Conservation (phyloP, 1,284 basidiomycete species). For the Dichomitus squalens region DNA sequence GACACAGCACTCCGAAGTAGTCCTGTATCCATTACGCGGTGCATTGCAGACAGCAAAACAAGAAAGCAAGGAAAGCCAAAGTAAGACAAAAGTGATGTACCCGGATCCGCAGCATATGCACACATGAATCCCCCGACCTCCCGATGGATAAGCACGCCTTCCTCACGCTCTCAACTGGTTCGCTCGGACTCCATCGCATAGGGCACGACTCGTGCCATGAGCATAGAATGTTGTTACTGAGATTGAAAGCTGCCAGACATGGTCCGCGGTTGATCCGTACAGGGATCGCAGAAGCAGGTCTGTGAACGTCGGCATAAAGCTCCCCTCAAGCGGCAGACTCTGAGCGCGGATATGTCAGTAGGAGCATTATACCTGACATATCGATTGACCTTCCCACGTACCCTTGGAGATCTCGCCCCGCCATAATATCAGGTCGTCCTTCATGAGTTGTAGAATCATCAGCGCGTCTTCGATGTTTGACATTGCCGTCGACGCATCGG, state of each 20-base stretch:
- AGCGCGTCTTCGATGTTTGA: constrained; percentile 61
- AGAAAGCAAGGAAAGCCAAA: neutral
- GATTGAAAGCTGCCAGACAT: neutral
- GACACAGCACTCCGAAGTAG: neutral
- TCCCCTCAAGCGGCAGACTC: neutral
- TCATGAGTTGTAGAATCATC: constrained; percentile 65
- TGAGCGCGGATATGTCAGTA: neutral
- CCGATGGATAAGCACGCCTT: neutral
- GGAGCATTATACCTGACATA: neutral
- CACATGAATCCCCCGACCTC: neutral
- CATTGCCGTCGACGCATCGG: constrained; percentile 34
- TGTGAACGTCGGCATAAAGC: neutral
- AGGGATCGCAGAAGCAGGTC: neutral
- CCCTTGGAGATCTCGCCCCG: constrained; percentile 48
- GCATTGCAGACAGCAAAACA: neutral
- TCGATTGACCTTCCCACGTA: neutral
- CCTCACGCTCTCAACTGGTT: neutral
- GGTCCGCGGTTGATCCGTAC: neutral
- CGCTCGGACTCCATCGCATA: neutral
- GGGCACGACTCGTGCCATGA: neutral
- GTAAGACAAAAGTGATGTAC: neutral
- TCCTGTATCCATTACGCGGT: neutral
- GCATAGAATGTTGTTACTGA: neutral
- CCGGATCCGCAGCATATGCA: neutral
- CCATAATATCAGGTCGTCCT: constrained; percentile 69